phyloP scores from a whole-genome alignment of 116 monocot genomes.

The Papilionanthe hybrid region DNA sequence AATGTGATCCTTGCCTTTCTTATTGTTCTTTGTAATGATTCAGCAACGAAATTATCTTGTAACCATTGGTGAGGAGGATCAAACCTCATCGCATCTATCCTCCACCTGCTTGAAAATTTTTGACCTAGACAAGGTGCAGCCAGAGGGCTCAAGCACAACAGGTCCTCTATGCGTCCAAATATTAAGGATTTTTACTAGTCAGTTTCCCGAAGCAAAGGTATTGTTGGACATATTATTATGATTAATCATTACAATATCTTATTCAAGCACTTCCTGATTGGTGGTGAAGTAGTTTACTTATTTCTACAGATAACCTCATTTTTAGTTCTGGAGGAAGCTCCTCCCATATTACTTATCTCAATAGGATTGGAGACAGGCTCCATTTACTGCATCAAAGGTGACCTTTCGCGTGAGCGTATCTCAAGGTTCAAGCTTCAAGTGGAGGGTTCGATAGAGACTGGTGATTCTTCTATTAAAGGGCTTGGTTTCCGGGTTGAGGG shows the following conservation, averaged over 20 bases:
- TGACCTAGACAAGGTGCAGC: constrained; percentile 90
- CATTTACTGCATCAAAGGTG: constrained; percentile 98
- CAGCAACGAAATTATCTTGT: constrained; percentile 92
- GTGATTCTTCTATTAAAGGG: constrained; percentile 54
- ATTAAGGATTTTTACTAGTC: constrained; percentile 77
- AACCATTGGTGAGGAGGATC: constrained; percentile 91
- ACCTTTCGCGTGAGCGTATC: constrained; percentile 91
- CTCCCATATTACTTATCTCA: constrained; percentile 73
- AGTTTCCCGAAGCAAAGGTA: constrained; percentile 88
- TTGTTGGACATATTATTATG: not conserved
- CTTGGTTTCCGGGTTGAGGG: constrained; percentile 79
- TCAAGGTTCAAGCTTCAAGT: constrained; percentile 79
- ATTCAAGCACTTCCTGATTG: not conserved
- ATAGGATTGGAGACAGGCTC: constrained; percentile 85
- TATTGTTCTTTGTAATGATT: constrained; percentile 17
- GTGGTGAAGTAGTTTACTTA: not conserved
- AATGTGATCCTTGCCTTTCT: not conserved
- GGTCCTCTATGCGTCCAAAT: constrained; percentile 83
- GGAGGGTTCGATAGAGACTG: constrained; percentile 36
- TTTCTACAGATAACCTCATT: constrained; percentile 83
- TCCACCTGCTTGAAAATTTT: constrained; percentile 78
- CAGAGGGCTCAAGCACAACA: constrained; percentile 78
- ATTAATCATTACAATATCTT: not conserved
- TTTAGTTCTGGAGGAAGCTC: constrained; percentile 89
- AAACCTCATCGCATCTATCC: constrained; percentile 54